Conservation (phyloP, 495 filamentous ascomycete genomes). For the Hypomontagnella monticulosa region DNA sequence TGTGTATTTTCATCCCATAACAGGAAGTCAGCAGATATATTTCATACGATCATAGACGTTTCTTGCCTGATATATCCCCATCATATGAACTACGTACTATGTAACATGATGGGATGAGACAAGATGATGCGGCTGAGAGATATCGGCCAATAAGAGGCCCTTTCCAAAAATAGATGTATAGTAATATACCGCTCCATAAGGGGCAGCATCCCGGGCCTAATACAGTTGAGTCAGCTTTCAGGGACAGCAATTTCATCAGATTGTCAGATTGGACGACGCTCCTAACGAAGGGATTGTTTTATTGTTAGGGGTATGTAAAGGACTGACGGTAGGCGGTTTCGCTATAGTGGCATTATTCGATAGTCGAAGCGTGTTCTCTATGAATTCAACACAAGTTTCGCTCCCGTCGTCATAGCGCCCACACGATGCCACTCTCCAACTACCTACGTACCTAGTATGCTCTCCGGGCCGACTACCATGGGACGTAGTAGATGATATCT, state of each 20-base stretch:
- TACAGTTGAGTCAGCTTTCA: neutral
- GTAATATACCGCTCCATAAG: neutral
- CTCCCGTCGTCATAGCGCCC: neutral
- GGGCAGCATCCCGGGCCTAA: neutral
- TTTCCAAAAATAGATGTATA: slow-evolving; percentile 18
- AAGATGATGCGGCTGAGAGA: slow-evolving; percentile 21
- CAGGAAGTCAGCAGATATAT: neutral
- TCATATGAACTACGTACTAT: too few relatives aligned
- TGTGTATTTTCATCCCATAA: neutral
- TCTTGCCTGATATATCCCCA: too few relatives aligned
- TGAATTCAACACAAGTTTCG: neutral
- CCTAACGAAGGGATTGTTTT: too few relatives aligned
- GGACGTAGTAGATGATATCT: slow-evolving; percentile 6
- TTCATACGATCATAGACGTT: neutral
- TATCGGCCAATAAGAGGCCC: neutral
- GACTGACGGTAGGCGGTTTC: too few relatives aligned
- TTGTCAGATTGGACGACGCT: too few relatives aligned
- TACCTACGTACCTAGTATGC: slow-evolving; percentile 5
- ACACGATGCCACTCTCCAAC: slow-evolving; percentile 12
- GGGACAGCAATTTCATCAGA: neutral
- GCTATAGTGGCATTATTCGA: too few relatives aligned
- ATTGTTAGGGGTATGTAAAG: neutral
- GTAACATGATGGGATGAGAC: neutral
- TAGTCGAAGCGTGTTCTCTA: neutral
- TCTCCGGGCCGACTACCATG: slow-evolving; percentile 27